Evolutionary conservation across 1,284 basidiomycete genomes (phyloP).

Genomic region (Heterobasidion parviporum): DNA sequence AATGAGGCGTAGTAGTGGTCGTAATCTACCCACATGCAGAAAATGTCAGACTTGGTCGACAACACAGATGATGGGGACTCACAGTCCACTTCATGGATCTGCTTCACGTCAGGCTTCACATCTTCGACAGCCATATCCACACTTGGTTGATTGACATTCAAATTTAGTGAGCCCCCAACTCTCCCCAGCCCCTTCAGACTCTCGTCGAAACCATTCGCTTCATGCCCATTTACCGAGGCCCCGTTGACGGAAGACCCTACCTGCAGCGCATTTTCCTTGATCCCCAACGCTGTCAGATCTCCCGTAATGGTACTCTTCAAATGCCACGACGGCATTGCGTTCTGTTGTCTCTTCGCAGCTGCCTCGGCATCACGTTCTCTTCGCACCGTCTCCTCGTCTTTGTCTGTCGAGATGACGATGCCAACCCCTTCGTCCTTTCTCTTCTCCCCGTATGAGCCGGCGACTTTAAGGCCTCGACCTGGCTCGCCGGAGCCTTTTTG

Average conservation of each 20-base stretch:
- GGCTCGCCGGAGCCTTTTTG: constrained; percentile 40
- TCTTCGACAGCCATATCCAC: constrained; percentile 34
- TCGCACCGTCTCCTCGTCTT: constrained; percentile 64
- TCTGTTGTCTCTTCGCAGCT: constrained; percentile 78
- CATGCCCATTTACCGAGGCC: constrained; percentile 13
- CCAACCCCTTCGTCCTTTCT: constrained; percentile 69
- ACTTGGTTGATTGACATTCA: constrained; percentile 20
- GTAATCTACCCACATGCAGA: constrained; percentile 41
- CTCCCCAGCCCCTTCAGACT: constrained; percentile 58
- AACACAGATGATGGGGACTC: constrained; percentile 19
- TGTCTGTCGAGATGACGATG: constrained; percentile 75
- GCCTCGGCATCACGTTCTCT: constrained; percentile 64
- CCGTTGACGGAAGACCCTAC: constrained; percentile 21
- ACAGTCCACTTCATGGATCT: constrained; percentile 52
- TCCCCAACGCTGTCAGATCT: constrained; percentile 80
- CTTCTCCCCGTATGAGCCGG: constrained; percentile 53
- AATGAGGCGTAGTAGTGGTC: constrained; percentile 75
- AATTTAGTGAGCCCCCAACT: constrained; percentile 27
- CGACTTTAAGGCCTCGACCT: constrained; percentile 58
- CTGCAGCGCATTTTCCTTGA: constrained; percentile 51
- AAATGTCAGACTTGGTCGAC: not conserved
- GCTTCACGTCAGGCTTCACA: constrained; percentile 46
- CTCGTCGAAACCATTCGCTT: constrained; percentile 34
- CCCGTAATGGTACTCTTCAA: constrained; percentile 92
- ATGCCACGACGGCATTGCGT: constrained; percentile 90